Evolutionary conservation across 2,329 filamentous ascomycete species (phyloP), one percentile per base, ranked within the genome.

Genomic region (Colletotrichum viniferum): DNA sequence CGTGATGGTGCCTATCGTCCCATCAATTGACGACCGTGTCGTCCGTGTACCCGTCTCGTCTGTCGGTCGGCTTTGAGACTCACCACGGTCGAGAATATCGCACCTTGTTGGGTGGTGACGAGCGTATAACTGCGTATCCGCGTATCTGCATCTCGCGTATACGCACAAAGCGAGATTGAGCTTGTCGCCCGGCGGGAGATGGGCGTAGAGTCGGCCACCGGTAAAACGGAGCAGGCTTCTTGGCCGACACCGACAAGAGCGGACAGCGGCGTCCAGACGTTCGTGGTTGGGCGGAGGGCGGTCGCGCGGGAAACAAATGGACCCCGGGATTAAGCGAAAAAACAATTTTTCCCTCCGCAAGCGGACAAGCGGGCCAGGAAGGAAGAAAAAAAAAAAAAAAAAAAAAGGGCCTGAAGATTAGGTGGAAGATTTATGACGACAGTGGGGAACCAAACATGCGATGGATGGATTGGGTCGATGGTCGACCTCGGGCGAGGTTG

Each of bases 81-180:
- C 38, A 28, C 26, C 43, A 52, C n/a, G 43, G 43, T 52, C 43
- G 43, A 52, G n/a, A 52, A 52, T 21, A 21, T 21, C n/a, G 43
- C 43, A 13, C 43, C 43, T 52, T 21, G 21, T 52, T 52, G 43
- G 43, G 43, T 21, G n/a, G n/a, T n/a, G 36, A n/a, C 14, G 38
- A 14, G 34, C 62, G 48, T 60, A 61, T n/a, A 52, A 52, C 4
- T 52, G n/a, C 24, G 34, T 38, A 62, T 21, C 68, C 62, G 68
- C 62, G 62, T 74, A 72, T 72, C 52, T 66, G 72, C 72, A 62
- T n/a, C 55, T 67, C 68, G 62, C 68, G 68, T 71, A 71, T 26
- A 28, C 36, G 24, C 55, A 55, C 32, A 55, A 55, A 55, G 71
- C 71, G 32, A 69, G 48, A 67, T 61, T 30, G n/a, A n/a, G 38